Conservation (phyloP, 768 basidiomycete species). For the Cytidiella melzeri region DNA sequence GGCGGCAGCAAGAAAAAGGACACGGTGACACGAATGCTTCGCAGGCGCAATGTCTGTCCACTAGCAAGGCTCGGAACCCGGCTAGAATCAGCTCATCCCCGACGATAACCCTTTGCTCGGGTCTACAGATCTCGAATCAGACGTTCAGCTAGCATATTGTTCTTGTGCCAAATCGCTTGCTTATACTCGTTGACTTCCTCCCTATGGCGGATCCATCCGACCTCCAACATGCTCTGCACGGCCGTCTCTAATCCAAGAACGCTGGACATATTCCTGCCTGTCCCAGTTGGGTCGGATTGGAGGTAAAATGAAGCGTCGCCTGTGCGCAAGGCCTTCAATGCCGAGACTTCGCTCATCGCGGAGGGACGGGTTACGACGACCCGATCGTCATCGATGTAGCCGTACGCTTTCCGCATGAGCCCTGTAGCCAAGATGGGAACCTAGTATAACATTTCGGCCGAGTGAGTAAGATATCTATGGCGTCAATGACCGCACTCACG, state of each 20-base stretch:
- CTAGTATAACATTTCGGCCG: conserved; percentile 14
- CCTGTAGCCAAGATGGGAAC: conserved; percentile 37
- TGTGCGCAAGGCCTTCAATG: conserved; percentile 31
- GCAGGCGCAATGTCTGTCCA: too few relatives aligned
- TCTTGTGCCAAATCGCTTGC: conserved; percentile 25
- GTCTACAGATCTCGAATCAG: conserved; percentile 26
- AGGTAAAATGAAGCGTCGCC: conserved; percentile 24
- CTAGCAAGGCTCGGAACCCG: too few relatives aligned
- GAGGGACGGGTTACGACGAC: conserved; percentile 34
- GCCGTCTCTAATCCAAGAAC: conserved; percentile 16
- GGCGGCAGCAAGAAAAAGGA: background rate
- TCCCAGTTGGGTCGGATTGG: conserved; percentile 10
- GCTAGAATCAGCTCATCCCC: too few relatives aligned
- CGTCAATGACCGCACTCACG: conserved; percentile 18
- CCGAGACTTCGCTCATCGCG: conserved; percentile 34
- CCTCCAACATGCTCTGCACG: conserved; percentile 25
- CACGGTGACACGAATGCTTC: too few relatives aligned
- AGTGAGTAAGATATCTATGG: background rate
- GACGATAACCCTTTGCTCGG: too few relatives aligned
- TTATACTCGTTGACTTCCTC: conserved; percentile 26
- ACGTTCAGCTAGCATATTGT: conserved; percentile 26
- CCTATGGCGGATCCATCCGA: conserved; percentile 27
- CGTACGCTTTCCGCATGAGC: conserved; percentile 33
- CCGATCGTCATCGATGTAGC: conserved; percentile 31
- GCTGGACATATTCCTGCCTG: conserved; percentile 12